Conservation (phyloP, 2,329 filamentous ascomycete genomes). For the Arthrobotrys megalospora region DNA sequence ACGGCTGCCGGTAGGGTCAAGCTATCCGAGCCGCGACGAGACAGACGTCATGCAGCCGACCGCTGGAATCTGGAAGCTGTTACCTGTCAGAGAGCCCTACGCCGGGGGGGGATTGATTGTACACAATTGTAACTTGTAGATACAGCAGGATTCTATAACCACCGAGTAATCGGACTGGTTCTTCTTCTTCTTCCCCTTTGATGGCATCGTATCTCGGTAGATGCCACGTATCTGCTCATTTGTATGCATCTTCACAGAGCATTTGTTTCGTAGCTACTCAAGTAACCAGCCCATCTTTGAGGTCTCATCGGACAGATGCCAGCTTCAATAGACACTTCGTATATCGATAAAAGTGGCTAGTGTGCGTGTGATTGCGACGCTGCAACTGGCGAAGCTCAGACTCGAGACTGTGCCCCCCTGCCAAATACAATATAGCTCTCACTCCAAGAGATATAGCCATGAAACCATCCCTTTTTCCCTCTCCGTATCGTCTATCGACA, state of each 20-base stretch:
- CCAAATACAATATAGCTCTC: neutral
- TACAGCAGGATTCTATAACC: neutral
- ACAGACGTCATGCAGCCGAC: slow-evolving; percentile 24
- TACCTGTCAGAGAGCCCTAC: slow-evolving; percentile 3
- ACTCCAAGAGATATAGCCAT: neutral
- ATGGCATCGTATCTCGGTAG: neutral
- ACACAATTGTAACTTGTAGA: too few relatives aligned
- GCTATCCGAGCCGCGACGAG: slow-evolving; percentile 15
- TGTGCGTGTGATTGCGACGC: slow-evolving; percentile 18
- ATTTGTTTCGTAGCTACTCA: neutral
- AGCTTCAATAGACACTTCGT: neutral
- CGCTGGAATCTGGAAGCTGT: slow-evolving; percentile 22
- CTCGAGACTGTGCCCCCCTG: slow-evolving; percentile 24
- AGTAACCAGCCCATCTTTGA: too few relatives aligned
- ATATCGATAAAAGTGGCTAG: neutral
- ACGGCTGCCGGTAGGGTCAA: neutral
- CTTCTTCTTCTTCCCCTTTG: too few relatives aligned
- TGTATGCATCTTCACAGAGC: too few relatives aligned
- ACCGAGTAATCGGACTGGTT: neutral
- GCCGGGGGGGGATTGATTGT: too few relatives aligned
- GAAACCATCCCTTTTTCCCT: neutral
- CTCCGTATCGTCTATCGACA: too few relatives aligned
- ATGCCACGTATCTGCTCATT: too few relatives aligned
- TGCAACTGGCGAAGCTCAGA: slow-evolving; percentile 3
- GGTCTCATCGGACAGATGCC: neutral